Base-by-base conservation (phyloP, 352 stramenopile genomes). In the Peronospora destructor region DNA sequence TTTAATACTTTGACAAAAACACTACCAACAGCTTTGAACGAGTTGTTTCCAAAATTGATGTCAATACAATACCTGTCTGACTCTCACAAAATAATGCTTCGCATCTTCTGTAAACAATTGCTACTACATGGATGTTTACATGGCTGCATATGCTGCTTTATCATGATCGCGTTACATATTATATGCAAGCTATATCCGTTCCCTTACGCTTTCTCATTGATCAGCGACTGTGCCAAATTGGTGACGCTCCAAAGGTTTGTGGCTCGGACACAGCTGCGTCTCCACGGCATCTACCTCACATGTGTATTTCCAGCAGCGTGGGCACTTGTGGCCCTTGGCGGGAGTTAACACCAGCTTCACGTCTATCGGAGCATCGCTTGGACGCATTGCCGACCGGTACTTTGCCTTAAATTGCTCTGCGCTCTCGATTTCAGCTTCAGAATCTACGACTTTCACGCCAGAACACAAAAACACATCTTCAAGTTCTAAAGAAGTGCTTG, bases 261-360 rank as follows among this genome's bases (percentile, higher is more conserved):
- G 44, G 73, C 76, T 3, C 48, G 26, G 7, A 69, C 68, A 49
- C 76, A 87, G 57, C 45, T 64, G 62, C 19, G 69, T 73, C 63
- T 84, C 76, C 0, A 38, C 51, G 1, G 48, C 66, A 43, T 87
- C 73, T 6, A 87, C 76, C 32, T 85, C 76, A 0, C 50, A 37
- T 23, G 70, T 59, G 50, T 89, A 91, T 58, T 94, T 92, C 83
- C 83, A 95, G 73, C 85, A 95, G 11, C 85, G 83, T 25, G 82
- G 76, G 48, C 87, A 96, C 62, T 96, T 96, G 54, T 88, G 70
- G 25, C 79, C 84, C 37, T 63, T 62, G 9, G 85, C 81, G 5
- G 49, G 66, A 35, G 64, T 69, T 41, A 96, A 62, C 4, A 83
- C 59, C 9, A 90, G 43, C 53, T 73, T 53, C 13, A 90, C 43